Base-by-base conservation (phyloP, 192 early-diverging fungal species). In the Nowakowskiella sp. region DNA sequence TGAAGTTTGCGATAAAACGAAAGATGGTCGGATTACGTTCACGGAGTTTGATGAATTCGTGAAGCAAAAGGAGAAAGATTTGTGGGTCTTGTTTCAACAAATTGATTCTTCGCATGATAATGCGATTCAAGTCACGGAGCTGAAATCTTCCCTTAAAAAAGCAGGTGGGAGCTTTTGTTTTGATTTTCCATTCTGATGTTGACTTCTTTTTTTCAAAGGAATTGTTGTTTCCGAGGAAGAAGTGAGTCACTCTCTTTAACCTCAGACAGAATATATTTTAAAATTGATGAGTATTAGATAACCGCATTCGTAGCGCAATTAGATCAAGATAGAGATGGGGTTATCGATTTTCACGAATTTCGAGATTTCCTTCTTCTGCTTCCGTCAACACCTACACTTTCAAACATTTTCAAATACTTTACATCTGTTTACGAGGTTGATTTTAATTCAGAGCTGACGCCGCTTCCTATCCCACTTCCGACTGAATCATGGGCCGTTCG, bases 341-440 rank as follows among this genome's bases (percentile, higher is more conserved):
- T 62, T 13, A 81, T 87, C 31, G 76, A 76, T 51, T 87, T 70
- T 58, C 56, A 70, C 24, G 84, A 84, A 47, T 87, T 83, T 83
- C 3, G 57, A 33, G 57, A 62, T 47, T 76, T 66, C 58, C 31
- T 69, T 0, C 55, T 84, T 67, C 44, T 84, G 13, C 64, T 88
- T 6, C 83, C 82, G 21, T 72, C 72, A 8, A 72, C 77, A 53
- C 60, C 74, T 10, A 81, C 79, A 2, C 72, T 82, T 7, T 65
- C 67, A 22, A 79, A 81, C 47, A 75, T 88, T 27, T 82, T 72
- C 50, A 63, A 74, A 55, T 86, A 76, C 50, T 82, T 76, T 19
- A 65, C 77, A 48, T 67, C 67, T 6, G 60, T 81, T 4, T 77
- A 74, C 28, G 77, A 84, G 49, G 64, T 85, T 8, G 80, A 77